A percentile compares a stretch with the other conserved stretches of the same genome.
Conservation (phyloP, 208 protist species). For the Leptomonas seymouri region DNA sequence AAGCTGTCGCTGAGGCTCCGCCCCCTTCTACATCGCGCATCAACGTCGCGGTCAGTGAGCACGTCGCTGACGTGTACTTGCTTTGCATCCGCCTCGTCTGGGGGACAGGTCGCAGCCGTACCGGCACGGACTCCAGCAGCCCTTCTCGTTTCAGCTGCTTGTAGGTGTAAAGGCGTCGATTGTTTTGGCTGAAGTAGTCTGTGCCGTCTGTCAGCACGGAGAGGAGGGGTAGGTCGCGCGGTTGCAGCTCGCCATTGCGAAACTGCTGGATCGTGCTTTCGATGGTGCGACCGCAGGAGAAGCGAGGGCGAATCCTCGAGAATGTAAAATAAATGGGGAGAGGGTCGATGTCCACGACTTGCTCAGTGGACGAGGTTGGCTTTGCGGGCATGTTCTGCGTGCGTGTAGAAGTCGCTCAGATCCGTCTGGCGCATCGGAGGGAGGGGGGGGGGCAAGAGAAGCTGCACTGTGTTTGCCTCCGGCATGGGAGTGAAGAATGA, state of each 20-base stretch:
- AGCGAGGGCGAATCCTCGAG: constrained; percentile 76
- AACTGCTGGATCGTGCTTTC: constrained; percentile 75
- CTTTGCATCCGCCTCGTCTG: constrained; percentile 69
- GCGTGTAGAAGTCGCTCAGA: background rate
- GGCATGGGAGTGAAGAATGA: too few species aligned
- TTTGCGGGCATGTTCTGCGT: constrained; percentile 9
- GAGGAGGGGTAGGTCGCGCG: constrained; percentile 71
- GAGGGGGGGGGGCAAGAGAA: background rate
- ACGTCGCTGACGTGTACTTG: constrained; percentile 82
- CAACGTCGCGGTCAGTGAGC: constrained; percentile 68
- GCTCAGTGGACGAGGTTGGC: constrained; percentile 12
- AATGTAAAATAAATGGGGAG: constrained; percentile 85
- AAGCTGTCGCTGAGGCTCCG: background rate
- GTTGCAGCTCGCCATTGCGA: constrained; percentile 42
- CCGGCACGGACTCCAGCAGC: constrained; percentile 51
- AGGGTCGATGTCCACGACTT: constrained; percentile 57
- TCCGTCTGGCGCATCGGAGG: background rate
- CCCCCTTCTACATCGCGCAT: constrained; percentile 46
- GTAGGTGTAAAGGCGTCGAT: constrained; percentile 84
- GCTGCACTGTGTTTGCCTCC: too few species aligned
- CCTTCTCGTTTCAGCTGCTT: constrained; percentile 66
- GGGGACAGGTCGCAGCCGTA: constrained; percentile 66
- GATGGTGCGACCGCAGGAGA: constrained; percentile 87
- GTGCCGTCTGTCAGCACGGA: constrained; percentile 64
- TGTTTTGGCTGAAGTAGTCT: constrained; percentile 85